Evolutionary conservation across 352 stramenopile genomes (phyloP), one percentile per base, ranked within the genome.

Genomic region (Phytophthora litchii): DNA sequence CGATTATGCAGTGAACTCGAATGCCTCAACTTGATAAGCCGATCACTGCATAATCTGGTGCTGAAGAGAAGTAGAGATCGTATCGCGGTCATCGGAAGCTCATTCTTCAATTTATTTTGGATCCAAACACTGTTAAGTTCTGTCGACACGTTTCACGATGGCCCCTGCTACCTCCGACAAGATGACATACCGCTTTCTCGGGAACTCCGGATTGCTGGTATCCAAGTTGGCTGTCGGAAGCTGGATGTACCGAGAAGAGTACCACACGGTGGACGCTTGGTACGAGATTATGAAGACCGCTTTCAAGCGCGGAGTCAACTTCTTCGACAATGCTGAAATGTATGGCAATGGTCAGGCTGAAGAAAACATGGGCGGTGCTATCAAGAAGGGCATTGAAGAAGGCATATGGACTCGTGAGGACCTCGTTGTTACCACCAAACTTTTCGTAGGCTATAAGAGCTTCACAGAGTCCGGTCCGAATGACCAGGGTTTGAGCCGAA

Each of bases 361-460:
- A 43, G 60, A 65, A 14, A 52, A 50, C n/a, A 66, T 85, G 44
- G 76, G 78, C n/a, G 64, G 61, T 17, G 62, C 79, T 6, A 71
- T 89, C 35, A 67, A 74, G 32, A 72, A 64, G 27, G 74, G 71
- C 9, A 58, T 79, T 16, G 40, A 70, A 20, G 64, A 65, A 14
- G 63, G 60, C 10, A n/a, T 76, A 6, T 80, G 64, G 65, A 54
- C 48, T 2, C 67, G 78, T 10, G 77, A 88, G 14, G 74, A 91
- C 17, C 66, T 90, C 10, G 68, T 90, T 3, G 35, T 90, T 42
- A 70, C 57, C 12, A 83, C 81, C 49, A 91, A 91, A 48, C 56
- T 89, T 48, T 83, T 78, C 50, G 31, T 56, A 10, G 75, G 73
- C 23, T 57, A 47, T 45, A 59, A 67, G 52, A 36, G 53, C 7